Evolutionary conservation across 371 early-diverging fungal genomes (phyloP), one percentile per base, ranked within the genome.

Genomic region (Apophysomyces elegans): DNA sequence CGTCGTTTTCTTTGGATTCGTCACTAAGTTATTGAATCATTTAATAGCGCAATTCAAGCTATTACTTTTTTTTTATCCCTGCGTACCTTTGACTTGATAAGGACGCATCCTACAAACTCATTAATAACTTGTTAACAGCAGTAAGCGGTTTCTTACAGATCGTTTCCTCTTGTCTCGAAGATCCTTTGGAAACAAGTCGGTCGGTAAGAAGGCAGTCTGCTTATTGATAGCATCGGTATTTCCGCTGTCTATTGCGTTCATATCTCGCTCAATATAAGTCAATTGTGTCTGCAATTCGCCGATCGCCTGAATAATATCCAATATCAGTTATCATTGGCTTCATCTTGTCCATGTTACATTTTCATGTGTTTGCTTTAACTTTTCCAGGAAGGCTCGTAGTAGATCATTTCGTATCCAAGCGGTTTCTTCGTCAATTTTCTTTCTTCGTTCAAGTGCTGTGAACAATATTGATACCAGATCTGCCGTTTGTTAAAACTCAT

Each of bases 321-420:
- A 16, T 4, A 36, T 32, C 43, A 58, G 26, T 11, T 21, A 2
- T 21, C 13, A 32, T 26, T 56, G 14, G 60, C 4, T 36, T 32
- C 18, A 7, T 1, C 21, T 63, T 45, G 2, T 14, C 50, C 9
- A 58, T 11, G 18, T 41, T 38, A 21, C 54, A 56, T 69, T 57
- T 70, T 18, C 18, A 11, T 65, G 72, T n/a, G 36, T 65, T 14
- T 57, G 46, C 41, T 71, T 69, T 11, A 71, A 73, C 21, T 80
- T 80, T 32, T 72, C 67, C 56, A 94, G 73, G 65, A 94, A 94
- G 63, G 85, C 79, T 36, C 79, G 68, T 41, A 90, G 69, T 7
- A 91, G 78, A 14, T 80, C 67, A 60, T 86, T 65, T 38, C 89
- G 86, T 26, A 83, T 72, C 56, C 83, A 79, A 39, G 73, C 65